Conservation (phyloP, 108 stramenopile species). For the Pseudonitzschia multistriata region DNA sequence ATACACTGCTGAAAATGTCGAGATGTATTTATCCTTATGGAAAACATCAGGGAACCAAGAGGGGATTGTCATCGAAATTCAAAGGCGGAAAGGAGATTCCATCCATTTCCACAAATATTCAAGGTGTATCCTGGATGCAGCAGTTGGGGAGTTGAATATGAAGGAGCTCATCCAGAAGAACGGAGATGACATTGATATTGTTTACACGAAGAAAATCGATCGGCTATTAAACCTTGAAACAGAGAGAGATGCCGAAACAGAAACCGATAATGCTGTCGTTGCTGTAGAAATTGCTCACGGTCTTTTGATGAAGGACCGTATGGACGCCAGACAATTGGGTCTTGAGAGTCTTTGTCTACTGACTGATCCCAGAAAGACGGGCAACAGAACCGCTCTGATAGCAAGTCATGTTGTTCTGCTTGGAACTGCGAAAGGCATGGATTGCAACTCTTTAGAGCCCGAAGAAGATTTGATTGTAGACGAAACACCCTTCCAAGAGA, state of each 20-base stretch:
- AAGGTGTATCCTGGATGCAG: conserved; percentile 76
- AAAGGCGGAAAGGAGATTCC: conserved; percentile 76
- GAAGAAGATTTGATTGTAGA: conserved; percentile 59
- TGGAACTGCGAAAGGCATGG: conserved; percentile 58
- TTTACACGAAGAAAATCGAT: conserved; percentile 47
- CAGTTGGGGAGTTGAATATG: conserved; percentile 66
- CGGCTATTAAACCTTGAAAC: conserved; percentile 38
- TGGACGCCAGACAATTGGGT: conserved; percentile 79
- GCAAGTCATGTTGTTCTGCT: conserved; percentile 79
- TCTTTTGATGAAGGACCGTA: conserved; percentile 82
- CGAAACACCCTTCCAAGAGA: conserved; percentile 75
- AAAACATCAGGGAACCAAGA: conserved; percentile 23
- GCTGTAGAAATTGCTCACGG: conserved; percentile 85
- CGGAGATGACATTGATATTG: conserved; percentile 42
- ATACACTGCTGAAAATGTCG: conserved; percentile 46
- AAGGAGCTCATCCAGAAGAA: conserved; percentile 37
- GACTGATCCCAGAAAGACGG: conserved; percentile 80
- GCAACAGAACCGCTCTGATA: conserved; percentile 68
- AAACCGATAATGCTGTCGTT: conserved; percentile 68
- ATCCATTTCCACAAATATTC: conserved; percentile 79
- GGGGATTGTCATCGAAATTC: conserved; percentile 67
- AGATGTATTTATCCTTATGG: conserved; percentile 61
- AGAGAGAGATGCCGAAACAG: conserved; percentile 29
- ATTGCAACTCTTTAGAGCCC: not conserved
- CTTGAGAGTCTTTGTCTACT: conserved; percentile 77